phyloP scores from a whole-genome alignment of 805 yeast genomes.

The Metschnikowia orientalis region DNA sequence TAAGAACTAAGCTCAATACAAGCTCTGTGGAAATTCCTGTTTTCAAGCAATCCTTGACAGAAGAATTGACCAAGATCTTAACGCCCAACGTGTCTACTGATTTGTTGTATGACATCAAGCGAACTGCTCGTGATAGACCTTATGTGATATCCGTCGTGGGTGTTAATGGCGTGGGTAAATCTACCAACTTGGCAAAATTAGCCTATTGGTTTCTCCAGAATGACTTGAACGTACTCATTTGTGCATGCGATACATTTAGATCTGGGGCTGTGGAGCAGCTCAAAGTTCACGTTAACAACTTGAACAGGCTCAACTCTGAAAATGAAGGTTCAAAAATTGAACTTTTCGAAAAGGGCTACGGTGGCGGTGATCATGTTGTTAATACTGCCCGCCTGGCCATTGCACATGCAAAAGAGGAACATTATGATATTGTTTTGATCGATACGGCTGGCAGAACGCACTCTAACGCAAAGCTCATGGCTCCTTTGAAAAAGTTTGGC shows the following conservation, averaged over 20 bases:
- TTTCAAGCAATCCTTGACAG: conserved; percentile 60
- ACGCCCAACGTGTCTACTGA: conserved; percentile 93
- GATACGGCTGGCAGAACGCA: conserved; percentile 99
- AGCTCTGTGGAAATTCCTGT: conserved; percentile 69
- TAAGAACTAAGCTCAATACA: conserved; percentile 61
- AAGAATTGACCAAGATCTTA: conserved; percentile 68
- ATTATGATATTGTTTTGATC: conserved; percentile 81
- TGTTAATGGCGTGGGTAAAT: conserved; percentile 97
- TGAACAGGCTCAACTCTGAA: conserved; percentile 60
- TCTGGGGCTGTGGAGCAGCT: conserved; percentile 99
- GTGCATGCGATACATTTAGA: conserved; percentile 97
- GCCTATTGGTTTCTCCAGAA: conserved; percentile 96
- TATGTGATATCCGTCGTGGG: conserved; percentile 97
- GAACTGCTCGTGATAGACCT: conserved; percentile 47
- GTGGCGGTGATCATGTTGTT: conserved; percentile 92
- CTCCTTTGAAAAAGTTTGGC: conserved; percentile 91
- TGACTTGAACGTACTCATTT: conserved; percentile 77
- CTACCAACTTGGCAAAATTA: conserved; percentile 88
- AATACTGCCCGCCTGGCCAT: conserved; percentile 90
- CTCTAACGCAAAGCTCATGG: conserved; percentile 90
- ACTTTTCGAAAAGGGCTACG: conserved; percentile 90
- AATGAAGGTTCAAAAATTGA: conserved; percentile 49
- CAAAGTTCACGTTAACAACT: conserved; percentile 85
- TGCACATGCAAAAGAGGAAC: conserved; percentile 62
- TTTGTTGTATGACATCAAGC: conserved; percentile 73